A percentile compares a stretch with the other conserved stretches of the same genome.
Conservation (phyloP, 1,139 yeast species). For the Magnusiomyces paraingens region DNA sequence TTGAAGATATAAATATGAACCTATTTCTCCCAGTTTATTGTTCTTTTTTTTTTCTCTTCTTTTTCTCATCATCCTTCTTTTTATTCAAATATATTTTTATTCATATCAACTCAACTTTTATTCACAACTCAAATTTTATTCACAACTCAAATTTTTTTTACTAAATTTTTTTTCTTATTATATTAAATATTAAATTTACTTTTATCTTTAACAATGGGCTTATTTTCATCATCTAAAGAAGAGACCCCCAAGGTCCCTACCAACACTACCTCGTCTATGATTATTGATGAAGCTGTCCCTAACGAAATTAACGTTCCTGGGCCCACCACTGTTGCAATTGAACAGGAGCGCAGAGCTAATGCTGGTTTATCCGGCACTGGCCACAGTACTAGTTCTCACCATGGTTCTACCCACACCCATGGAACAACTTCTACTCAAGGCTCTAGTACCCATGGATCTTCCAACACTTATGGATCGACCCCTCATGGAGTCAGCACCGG, state of each 20-base stretch:
- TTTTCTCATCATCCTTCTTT: neutral
- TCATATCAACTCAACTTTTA: neutral
- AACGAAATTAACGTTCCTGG: conserved; percentile 8
- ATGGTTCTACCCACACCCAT: neutral
- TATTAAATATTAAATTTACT: neutral
- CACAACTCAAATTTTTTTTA: neutral
- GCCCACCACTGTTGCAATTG: conserved; percentile 13
- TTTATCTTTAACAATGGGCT: neutral
- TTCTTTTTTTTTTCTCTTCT: neutral
- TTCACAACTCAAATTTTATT: neutral
- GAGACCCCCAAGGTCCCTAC: neutral
- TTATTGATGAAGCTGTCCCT: conserved; percentile 14
- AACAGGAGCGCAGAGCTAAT: conserved; percentile 4
- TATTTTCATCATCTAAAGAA: neutral
- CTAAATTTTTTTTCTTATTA: neutral
- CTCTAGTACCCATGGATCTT: conserved; percentile 1
- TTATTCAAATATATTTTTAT: neutral
- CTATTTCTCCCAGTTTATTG: neutral
- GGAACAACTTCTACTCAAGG: conserved; percentile 3
- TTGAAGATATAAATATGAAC: neutral
- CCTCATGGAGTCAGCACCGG: neutral
- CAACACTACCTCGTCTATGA: conserved; percentile 8
- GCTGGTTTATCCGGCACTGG: conserved; percentile 2
- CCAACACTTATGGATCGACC: neutral
- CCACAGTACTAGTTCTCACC: neutral